Percentiles rank a stretch among this genome's conserved stretches.
These are phyloP conservation scores for Globisporangium spinosum DNA, from an alignment of 352 stramenopile genomes.

Conservation along the genomic window DNA sequence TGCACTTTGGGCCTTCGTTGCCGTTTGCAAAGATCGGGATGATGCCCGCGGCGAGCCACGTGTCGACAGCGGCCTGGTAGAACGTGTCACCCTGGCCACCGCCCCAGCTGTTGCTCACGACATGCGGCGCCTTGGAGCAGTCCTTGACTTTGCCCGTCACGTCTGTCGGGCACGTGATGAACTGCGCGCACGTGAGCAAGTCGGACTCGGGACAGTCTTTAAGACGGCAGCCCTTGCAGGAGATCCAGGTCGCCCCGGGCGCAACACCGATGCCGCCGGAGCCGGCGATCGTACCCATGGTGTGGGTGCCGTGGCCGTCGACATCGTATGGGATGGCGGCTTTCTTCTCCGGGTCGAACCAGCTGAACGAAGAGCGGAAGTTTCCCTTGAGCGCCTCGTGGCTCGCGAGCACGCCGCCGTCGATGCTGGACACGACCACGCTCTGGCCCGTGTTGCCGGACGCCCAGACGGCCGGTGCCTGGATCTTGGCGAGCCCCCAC, in stretches of 20 bases:
- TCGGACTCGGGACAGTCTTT: slow-evolving; percentile 16
- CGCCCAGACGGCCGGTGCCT: slow-evolving; percentile 26
- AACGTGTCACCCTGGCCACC: slow-evolving; percentile 10
- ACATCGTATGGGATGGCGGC: slow-evolving; percentile 19
- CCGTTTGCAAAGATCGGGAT: slow-evolving; percentile 12
- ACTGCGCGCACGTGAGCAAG: slow-evolving; percentile 27
- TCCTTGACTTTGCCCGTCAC: slow-evolving; percentile 20
- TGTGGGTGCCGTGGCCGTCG: slow-evolving; percentile 31
- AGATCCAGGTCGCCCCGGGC: slow-evolving; percentile 32
- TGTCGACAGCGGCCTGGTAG: background rate
- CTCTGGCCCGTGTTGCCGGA: slow-evolving; percentile 22
- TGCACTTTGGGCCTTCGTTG: slow-evolving; percentile 26
- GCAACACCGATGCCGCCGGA: slow-evolving; percentile 33
- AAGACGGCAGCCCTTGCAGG: slow-evolving; percentile 23
- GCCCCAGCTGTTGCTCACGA: slow-evolving; percentile 38
- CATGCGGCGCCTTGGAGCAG: slow-evolving; percentile 30
- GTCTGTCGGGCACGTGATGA: slow-evolving; percentile 35
- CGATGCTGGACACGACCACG: slow-evolving; percentile 30
- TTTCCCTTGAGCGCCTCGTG: slow-evolving; percentile 26
- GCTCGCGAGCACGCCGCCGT: slow-evolving; percentile 27
- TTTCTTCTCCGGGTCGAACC: slow-evolving; percentile 27
- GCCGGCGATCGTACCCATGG: slow-evolving; percentile 35
- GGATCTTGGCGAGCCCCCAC: slow-evolving; percentile 32
- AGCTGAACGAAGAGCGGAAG: slow-evolving; percentile 27
- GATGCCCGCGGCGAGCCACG: background rate